phyloP scores from a whole-genome alignment of 2,329 filamentous ascomycete species.

The Fusarium cyanostomum region DNA sequence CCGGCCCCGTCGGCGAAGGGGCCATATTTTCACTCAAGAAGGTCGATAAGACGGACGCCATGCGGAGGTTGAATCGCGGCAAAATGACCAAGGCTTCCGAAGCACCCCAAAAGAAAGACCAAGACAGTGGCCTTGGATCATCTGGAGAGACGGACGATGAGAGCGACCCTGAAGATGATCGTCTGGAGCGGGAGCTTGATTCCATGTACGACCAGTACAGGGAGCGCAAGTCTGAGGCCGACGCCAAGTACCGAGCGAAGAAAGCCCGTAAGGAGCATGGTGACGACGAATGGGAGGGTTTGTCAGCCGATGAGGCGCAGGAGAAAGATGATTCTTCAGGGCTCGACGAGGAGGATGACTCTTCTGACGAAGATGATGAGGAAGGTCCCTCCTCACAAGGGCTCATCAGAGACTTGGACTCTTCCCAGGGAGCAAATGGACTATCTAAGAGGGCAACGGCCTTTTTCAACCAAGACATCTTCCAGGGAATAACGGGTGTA shows the following conservation, averaged over 20 bases:
- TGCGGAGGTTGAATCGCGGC: slow-evolving; percentile 70
- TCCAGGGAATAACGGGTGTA: slow-evolving; percentile 80
- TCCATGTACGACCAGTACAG: slow-evolving; percentile 87
- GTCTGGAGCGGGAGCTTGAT: slow-evolving; percentile 86
- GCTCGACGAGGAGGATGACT: slow-evolving; percentile 65
- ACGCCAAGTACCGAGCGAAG: slow-evolving; percentile 92
- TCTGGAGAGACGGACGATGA: slow-evolving; percentile 68
- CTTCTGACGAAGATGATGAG: slow-evolving; percentile 49
- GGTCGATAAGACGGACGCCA: slow-evolving; percentile 78
- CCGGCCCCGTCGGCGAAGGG: slow-evolving; percentile 79
- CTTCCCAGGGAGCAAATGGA: slow-evolving; percentile 32
- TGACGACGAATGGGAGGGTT: slow-evolving; percentile 92
- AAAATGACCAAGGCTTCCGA: slow-evolving; percentile 78
- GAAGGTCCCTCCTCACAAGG: slow-evolving; percentile 36
- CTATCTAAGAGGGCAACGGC: slow-evolving; percentile 70
- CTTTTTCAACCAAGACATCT: slow-evolving; percentile 96
- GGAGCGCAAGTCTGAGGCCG: slow-evolving; percentile 78
- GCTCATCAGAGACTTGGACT: slow-evolving; percentile 52
- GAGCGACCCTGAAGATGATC: slow-evolving; percentile 82
- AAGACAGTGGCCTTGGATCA: slow-evolving; percentile 66
- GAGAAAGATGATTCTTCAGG: slow-evolving; percentile 63
- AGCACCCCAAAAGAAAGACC: slow-evolving; percentile 62
- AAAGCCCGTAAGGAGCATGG: slow-evolving; percentile 82
- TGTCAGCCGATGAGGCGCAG: slow-evolving; percentile 72
- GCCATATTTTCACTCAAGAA: slow-evolving; percentile 87